Evolutionary conservation across 2,329 filamentous ascomycete species (phyloP), one percentile per base, ranked within the genome.

Genomic region (Talaromyces pinophilus): DNA sequence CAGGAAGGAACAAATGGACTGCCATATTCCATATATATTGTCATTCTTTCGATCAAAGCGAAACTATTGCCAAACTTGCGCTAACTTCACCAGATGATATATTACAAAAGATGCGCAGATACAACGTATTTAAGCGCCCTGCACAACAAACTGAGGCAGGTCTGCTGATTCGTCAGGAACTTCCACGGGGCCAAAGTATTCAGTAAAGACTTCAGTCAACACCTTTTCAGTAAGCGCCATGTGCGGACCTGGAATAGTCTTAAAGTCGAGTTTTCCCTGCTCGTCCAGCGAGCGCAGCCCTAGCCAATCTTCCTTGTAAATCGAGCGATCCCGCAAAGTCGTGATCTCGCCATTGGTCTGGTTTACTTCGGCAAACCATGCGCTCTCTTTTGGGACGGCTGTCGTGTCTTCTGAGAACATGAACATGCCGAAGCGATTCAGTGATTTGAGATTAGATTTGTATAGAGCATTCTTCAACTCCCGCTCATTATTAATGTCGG

Each of bases 401-500:
- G 91, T 92, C 42, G 83, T 87, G 79, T 99, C 95, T 13, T 96
- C 88, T 69, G 89, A 89, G 75, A 98, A 99, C 78, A 96, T 82
- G 76, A 91, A 93, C 90, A 98, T 91, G 69, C 91, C 92, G 70
- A 98, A 90, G 72, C 90, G 90, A 73, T 91, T 86, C 75, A 99
- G 76, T 40, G 74, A 79, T 7, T 84, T 85, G 59, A 99, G 71
- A 74, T 94, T 91, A 71, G 85, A 78, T 75, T 85, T 88, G 78
- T 98, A 99, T 13, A 81, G 84, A 42, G 79, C 73, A 73, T 93
- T 97, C 86, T 96, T 96, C 64, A 82, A 68, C 22, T 64, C 73
- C 11, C 93, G 86, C 85, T 99, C 95, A 77, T 98, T 98, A 80
- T 99, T 99, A 80, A 98, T 90, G 75, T 98, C 94, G 10, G 94